Conservation (phyloP, 2,329 filamentous ascomycete species). For the Botrytis hyacinthi region DNA sequence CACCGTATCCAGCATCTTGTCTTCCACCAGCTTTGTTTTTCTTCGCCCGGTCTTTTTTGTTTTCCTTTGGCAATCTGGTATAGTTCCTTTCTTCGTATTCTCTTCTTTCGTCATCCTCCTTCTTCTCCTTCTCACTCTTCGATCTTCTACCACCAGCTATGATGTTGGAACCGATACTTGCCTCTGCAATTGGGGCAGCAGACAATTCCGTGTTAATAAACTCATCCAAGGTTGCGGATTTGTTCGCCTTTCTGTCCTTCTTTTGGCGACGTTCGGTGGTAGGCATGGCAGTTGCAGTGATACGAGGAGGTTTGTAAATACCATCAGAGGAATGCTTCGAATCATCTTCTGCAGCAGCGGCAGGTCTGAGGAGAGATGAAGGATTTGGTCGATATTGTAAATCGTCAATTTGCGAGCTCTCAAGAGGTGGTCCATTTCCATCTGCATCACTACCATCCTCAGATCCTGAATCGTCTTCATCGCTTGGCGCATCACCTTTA, state of each 20-base stretch:
- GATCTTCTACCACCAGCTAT: slow-evolving; percentile 72
- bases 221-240: slow-evolving; percentile 86
- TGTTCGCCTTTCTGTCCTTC: slow-evolving; percentile 59
- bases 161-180: slow-evolving; percentile 90
- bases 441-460: slow-evolving; percentile 41
- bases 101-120: slow-evolving; percentile 72
- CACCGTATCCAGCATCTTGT: slow-evolving; percentile 66
- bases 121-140: slow-evolving; percentile 74
- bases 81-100: slow-evolving; percentile 94
- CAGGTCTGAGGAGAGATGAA: slow-evolving; percentile 42
- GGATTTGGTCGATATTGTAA: slow-evolving; percentile 63
- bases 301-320: slow-evolving; percentile 84
- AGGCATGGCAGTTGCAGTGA: slow-evolving; percentile 83
- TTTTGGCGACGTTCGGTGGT: slow-evolving; percentile 52
- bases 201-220: slow-evolving; percentile 86
- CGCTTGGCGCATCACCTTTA: slow-evolving; percentile 21
- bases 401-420: slow-evolving; percentile 49
- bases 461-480: slow-evolving; percentile 32
- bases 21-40: slow-evolving; percentile 44
- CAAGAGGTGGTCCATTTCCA: slow-evolving; percentile 30
- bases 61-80: slow-evolving; percentile 77
- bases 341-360: slow-evolving; percentile 28
- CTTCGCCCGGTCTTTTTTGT: slow-evolving; percentile 82
- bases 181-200: slow-evolving; percentile 74
- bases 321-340: slow-evolving; percentile 54